phyloP scores from a whole-genome alignment of 2,329 filamentous ascomycete genomes.

The Neoarthrinium moseri region DNA sequence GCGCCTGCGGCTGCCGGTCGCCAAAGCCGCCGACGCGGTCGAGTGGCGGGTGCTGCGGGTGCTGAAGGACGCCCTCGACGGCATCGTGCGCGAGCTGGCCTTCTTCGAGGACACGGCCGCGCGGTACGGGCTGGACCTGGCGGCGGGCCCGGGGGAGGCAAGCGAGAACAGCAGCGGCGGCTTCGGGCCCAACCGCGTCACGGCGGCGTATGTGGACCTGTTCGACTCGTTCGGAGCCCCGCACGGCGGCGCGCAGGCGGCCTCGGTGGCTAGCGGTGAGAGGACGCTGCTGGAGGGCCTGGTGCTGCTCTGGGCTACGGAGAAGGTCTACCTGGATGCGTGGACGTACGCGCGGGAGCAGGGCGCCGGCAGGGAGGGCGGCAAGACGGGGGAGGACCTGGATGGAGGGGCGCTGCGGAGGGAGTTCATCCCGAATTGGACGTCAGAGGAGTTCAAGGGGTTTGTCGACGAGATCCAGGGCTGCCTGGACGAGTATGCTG shows the following conservation, averaged over 20 bases:
- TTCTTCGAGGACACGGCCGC: slow-evolving; percentile 27
- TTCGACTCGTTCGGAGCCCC: slow-evolving; percentile 26
- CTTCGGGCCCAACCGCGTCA: slow-evolving; percentile 23
- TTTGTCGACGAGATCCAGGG: slow-evolving; percentile 38
- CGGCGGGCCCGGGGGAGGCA: slow-evolving; percentile 12
- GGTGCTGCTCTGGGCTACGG: slow-evolving; percentile 75
- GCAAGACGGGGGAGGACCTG: slow-evolving; percentile 39
- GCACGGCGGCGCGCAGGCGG: slow-evolving; percentile 2
- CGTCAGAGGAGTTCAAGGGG: slow-evolving; percentile 56
- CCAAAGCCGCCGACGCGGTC: slow-evolving; percentile 12
- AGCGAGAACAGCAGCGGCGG: slow-evolving; percentile 7
- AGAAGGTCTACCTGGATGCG: slow-evolving; percentile 61
- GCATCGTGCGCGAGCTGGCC: slow-evolving; percentile 24
- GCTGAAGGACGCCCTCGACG: slow-evolving; percentile 23
- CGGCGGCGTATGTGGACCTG: slow-evolving; percentile 23
- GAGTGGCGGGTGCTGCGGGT: slow-evolving; percentile 25
- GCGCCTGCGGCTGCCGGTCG: slow-evolving; percentile 21
- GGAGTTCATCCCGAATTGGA: slow-evolving; percentile 70
- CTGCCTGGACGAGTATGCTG: slow-evolving; percentile 28
- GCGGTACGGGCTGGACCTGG: slow-evolving; percentile 23
- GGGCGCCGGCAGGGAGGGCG: slow-evolving; percentile 18
- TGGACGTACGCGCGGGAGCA: slow-evolving; percentile 52
- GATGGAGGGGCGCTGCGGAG: slow-evolving; percentile 64
- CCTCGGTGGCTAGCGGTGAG: too few relatives aligned
- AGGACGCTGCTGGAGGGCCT: slow-evolving; percentile 58